Base-by-base conservation (phyloP, 2,329 filamentous ascomycete species). In the Epichloe hybrida region DNA sequence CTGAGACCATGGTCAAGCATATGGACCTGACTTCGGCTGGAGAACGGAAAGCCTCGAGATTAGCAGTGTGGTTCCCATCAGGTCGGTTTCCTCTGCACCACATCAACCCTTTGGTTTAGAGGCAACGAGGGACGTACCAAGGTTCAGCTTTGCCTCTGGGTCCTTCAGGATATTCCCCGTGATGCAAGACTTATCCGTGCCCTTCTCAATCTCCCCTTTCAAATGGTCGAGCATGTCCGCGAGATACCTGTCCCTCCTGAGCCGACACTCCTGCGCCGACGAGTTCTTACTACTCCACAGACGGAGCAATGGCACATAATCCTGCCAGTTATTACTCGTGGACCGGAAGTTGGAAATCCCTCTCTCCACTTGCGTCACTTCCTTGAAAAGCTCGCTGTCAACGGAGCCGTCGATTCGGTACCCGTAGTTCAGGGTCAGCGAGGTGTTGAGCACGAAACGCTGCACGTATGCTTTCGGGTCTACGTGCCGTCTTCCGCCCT, bases 261-360 rank as follows among this genome's bases (percentile, higher is more conserved):
- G 69, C 38, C 85, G 77, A 65, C 82, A 87, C 53, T 81, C 77
- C 7, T 75, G 68, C 0, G 86, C 84, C 46, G 80, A 75, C 3
- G 72, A 71, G 58, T 80, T 88, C 55, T 75, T 75, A 35, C 72
- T 78, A 2, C 81, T 76, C 56, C 79, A 75, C 2, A 88, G 64
- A 31, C 87, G 75, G 53, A 93, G 63, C 5, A 90, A 59, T 0
- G 87, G 86, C n/a, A 93, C 79, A 57, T 91, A 91, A 60, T 93
- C 87, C 60, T 88, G 84, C 80, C 84, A 87, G 63, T 91, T 91
- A 61, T 89, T 88, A 58, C 83, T 87, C 0, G 86, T 91, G 27
- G 80, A 85, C 46, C 87, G 72, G 61, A 90, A 84, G 58, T 86
- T 86, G 49, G 81, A 84, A 23, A 93, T 81, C 5, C 80, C 81